Evolutionary conservation across 2,329 filamentous ascomycete species (phyloP).

Genomic region (Cercospora sojina): DNA sequence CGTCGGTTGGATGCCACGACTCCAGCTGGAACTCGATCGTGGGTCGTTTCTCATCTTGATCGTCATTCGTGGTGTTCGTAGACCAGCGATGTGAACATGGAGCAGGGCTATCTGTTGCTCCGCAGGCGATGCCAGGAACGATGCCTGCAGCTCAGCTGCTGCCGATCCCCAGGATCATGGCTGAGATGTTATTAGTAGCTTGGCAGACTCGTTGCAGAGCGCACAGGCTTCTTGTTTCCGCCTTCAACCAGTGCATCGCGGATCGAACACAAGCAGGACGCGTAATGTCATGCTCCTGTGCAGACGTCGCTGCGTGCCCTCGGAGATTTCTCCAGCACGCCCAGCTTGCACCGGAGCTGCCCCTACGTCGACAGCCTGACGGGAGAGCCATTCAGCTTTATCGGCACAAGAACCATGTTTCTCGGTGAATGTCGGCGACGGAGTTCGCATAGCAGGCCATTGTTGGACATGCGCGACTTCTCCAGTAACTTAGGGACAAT

Average conservation of each 20-base stretch:
- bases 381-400: background rate
- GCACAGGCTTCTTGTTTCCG: background rate
- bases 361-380: background rate
- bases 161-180: background rate
- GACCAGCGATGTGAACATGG: background rate
- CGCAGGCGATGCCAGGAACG: background rate
- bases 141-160: slow-evolving; percentile 6
- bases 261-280: background rate
- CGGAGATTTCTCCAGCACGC: background rate
- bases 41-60: slow-evolving; percentile 7
- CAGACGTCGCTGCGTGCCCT: background rate
- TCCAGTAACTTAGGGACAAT: background rate
- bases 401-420: background rate
- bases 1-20: background rate
- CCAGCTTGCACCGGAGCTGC: background rate
- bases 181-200: background rate
- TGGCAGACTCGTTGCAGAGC: background rate
- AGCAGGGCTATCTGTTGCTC: background rate
- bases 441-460: background rate
- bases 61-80: background rate
- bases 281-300: background rate
- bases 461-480: background rate
- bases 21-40: background rate
- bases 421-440: background rate
- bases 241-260: background rate